phyloP scores from a whole-genome alignment of 2,329 filamentous ascomycete genomes.

The Botrytis sinoallii region DNA sequence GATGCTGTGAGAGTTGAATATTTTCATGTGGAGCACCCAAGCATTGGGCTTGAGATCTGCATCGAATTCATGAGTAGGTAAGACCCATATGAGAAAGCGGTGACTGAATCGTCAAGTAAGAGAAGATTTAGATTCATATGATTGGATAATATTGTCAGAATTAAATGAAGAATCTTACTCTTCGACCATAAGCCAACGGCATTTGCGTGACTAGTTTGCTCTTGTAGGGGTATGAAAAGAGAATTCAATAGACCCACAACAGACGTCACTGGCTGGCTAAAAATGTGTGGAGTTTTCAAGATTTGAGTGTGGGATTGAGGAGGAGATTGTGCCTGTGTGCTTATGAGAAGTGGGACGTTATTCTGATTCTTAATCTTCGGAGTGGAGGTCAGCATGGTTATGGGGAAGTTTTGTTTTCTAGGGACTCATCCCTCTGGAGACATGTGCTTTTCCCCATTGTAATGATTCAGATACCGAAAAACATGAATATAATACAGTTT shows the following conservation, averaged over 20 bases:
- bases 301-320: slow-evolving; percentile 2
- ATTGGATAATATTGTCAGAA: slow-evolving; percentile 5
- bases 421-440: background rate
- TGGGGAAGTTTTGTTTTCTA: background rate
- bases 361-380: background rate
- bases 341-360: background rate
- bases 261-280: slow-evolving; percentile 14
- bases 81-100: slow-evolving; percentile 8
- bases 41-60: slow-evolving; percentile 16
- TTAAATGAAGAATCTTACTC: background rate
- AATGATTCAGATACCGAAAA: background rate
- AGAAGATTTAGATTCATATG: background rate
- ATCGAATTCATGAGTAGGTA: background rate
- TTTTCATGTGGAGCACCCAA: background rate
- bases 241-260: slow-evolving; percentile 7
- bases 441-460: background rate
- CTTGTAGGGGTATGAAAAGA: background rate
- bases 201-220: background rate
- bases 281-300: slow-evolving; percentile 5
- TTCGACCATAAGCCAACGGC: background rate
- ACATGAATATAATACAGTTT: background rate
- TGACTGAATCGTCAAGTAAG: background rate
- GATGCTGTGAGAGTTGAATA: background rate
- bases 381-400: background rate
- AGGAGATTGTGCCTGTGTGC: background rate